These are phyloP conservation scores for Gliomastix tumulicola DNA, from an alignment of 2,329 filamentous ascomycete species.

Conservation along the genomic window DNA sequence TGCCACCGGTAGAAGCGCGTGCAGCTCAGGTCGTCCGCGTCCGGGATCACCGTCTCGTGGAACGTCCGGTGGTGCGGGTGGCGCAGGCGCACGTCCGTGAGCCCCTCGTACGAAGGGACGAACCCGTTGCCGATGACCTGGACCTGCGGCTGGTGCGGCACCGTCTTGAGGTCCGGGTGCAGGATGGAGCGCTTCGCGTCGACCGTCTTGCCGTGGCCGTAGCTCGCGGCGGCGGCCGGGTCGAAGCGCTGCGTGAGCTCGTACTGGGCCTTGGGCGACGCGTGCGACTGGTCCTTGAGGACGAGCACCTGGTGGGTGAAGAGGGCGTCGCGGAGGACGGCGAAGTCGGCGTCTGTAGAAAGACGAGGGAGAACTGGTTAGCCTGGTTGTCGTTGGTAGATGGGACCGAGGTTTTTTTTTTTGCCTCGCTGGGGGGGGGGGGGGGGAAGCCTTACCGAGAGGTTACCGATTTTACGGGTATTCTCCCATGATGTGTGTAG, in stretches of 20 bases:
- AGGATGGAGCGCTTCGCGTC: constrained; percentile 59
- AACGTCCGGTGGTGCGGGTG: constrained; percentile 77
- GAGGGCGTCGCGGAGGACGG: constrained; percentile 54
- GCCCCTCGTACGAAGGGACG: constrained; percentile 62
- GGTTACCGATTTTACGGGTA: constrained; percentile 56
- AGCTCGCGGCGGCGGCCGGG: constrained; percentile 52
- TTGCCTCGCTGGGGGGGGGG: neutral
- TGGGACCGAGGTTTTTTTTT: too few relatives aligned
- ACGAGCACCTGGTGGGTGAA: constrained; percentile 65
- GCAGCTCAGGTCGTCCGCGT: constrained; percentile 37
- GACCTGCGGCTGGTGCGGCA: constrained; percentile 67
- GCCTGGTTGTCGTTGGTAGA: constrained; percentile 5
- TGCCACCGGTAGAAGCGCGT: constrained; percentile 71
- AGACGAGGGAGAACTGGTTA: constrained; percentile 6
- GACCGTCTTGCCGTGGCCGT: constrained; percentile 71
- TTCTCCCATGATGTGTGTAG: too few relatives aligned
- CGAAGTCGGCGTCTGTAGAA: constrained; percentile 53
- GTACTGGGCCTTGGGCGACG: constrained; percentile 66
- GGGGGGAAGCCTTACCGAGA: constrained; percentile 37
- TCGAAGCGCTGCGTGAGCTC: constrained; percentile 70
- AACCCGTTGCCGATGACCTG: constrained; percentile 75
- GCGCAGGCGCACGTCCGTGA: constrained; percentile 58
- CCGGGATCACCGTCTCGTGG: constrained; percentile 57
- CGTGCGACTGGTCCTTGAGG: constrained; percentile 58
- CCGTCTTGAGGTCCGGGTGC: constrained; percentile 73